Base-by-base conservation (phyloP, 2,329 filamentous ascomycete species). In the Celoporthe dispersa region DNA sequence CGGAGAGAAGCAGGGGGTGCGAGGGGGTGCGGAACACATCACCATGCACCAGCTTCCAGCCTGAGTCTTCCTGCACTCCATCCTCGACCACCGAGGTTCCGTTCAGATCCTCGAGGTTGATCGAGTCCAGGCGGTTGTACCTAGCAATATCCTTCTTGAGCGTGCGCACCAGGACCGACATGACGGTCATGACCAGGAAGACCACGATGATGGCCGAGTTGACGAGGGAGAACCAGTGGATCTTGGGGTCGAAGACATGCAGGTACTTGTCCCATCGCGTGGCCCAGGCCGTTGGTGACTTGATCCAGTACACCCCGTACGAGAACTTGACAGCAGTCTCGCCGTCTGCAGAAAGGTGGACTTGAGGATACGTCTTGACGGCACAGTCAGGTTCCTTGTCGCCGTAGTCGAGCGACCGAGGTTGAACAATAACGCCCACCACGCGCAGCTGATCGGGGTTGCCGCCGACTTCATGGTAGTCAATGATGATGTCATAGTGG, bases 211-310 rank as follows among this genome's bases (percentile, higher is more conserved):
- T 90, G 64, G 96, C 93, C 48, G 94, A 98, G 81, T 97, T 97
- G 82, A 98, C 92, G 64, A 99, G 89, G 71, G 94, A 98, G 84
- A 98, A 97, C 96, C 96, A 99, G 81, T 99, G 96, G 76, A 99
- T 98, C 84, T 96, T 97, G 66, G 96, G 94, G 80, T 98, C 94
- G 78, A 94, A 97, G 39, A 99, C 95, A 77, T 98, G 95, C 48
- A 99, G 87, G 79, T 98, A 98, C 82, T 97, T 98, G 85, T 99
- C 96, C 96, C 96, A 99, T 73, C 96, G 89, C 16, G 96, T 99
- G 37, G 96, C 96, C 91, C 97, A 99, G 1, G 92, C 93, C 1
- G 94, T 98, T 0, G 86, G 78, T 0, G 94, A 98, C 74, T 90
- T 88, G 69, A 87, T 88, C 96, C 96, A 99, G 81, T 91, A 92